Base-by-base conservation (phyloP, 202 grass and related monocot genomes). In the Musa balbisiana region DNA sequence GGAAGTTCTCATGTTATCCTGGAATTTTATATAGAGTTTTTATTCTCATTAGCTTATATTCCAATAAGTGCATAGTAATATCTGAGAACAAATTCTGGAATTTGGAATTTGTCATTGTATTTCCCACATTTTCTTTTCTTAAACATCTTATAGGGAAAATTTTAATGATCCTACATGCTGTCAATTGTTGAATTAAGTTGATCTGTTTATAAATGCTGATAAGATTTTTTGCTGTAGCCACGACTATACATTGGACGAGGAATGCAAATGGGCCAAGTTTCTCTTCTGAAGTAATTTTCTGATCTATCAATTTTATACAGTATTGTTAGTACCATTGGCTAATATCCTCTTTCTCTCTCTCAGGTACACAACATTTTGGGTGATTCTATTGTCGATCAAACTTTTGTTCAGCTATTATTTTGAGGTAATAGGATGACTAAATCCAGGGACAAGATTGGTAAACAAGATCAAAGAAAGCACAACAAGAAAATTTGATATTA, bases 321-420 rank as follows among this genome's bases (percentile, higher is more conserved):
- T 54, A 58, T 76, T 11, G 72, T 71, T 81, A 82, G 69, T 84
- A 73, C 10, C 26, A 49, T 77, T 24, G 71, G 79, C 25, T 88
- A 79, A 92, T 76, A 54, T 33, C 81, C 29, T 78, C 2, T 82
- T 76, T 81, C 13, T 55, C 23, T 82, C 53, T 83, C 59, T 81
- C 84, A 97, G 90, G 68, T 97, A 97, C 84, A 91, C 90, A 64
- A 52, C 75, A 66, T 97, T 97, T 82, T 97, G 93, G 93, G 70
- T 67, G 13, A 71, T 93, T 84, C 84, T 97, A 67, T 81, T 97
- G 73, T 89, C 87, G 80, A 86, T 88, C 84, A 97, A 97, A 89
- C 93, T 97, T 83, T 81, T 86, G 79, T 97, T 97, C 83, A 93
- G 93, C 69, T 97, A 93, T 84, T 85, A 93, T 82, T 93, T 97